phyloP scores from a whole-genome alignment of 2,329 filamentous ascomycete genomes.

The Ophiostoma himal-ulmi region DNA sequence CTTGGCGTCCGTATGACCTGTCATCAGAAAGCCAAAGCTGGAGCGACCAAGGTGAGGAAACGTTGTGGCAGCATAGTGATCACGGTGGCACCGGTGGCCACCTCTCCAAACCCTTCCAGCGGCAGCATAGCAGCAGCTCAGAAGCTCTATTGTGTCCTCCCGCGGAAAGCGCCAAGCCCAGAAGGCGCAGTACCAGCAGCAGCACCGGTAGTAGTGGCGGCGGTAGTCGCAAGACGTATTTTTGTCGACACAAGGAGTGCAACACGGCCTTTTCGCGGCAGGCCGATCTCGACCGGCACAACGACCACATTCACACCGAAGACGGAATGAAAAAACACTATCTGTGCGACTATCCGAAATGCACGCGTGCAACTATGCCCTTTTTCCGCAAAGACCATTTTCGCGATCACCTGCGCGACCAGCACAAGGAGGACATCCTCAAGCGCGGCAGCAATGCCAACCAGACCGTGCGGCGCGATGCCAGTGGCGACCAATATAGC shows the following conservation, averaged over 20 bases:
- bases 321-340: conserved; percentile 40
- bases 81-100: background rate
- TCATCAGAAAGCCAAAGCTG: background rate
- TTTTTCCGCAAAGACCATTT: conserved; percentile 53
- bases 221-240: background rate
- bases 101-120: background rate
- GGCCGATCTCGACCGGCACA: conserved; percentile 52
- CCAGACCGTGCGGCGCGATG: background rate
- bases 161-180: background rate
- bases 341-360: conserved; percentile 48
- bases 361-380: conserved; percentile 40
- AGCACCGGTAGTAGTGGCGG: background rate
- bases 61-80: no score
- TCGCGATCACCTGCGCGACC: conserved; percentile 51
- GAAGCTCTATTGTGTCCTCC: background rate
- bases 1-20: background rate
- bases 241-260: conserved; percentile 34
- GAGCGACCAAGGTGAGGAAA: no score
- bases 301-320: conserved; percentile 43
- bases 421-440: conserved; percentile 50
- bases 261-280: conserved; percentile 44
- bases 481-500: background rate
- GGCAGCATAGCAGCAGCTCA: background rate
- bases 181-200: background rate
- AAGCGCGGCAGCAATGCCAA: conserved; percentile 37